Evolutionary conservation across 768 basidiomycete genomes (phyloP), one percentile per base, ranked within the genome.

Genomic region (Boletus rex-veris): DNA sequence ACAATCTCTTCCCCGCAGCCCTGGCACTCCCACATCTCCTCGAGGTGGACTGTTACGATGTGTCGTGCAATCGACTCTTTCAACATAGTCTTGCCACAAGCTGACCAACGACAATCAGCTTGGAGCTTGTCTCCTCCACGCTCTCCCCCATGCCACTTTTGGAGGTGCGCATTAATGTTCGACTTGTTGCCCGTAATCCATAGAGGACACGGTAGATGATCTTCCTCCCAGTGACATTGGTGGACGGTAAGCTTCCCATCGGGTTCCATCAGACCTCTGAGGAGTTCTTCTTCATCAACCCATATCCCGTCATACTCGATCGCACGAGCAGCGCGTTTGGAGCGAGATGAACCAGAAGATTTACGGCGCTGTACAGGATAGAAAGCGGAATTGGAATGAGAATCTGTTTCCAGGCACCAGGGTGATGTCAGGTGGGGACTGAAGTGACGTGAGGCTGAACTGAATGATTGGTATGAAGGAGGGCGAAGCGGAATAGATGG

Each of bases 1-100:
- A 33, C 24, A 21, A 52, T 30, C 35, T 39, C 44, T 26, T 64
- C 55, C 26, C 53, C 37, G 2, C 65, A 69, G 0, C 26, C 26
- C 26, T 28, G 26, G 8, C 26, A 28, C 8, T 28, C 26, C 26
- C 26, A 8, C 26, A 28, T 28, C 26, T 64, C 53, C 10, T 31
- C 52, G 0, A 66, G 47, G 19, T 69, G 67, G 7, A 52, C n/a
- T 5, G 46, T 39, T 0, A 60, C 41, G 0, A 68, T 26, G 7
- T 68, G 64, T 3, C 67, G 49, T 2, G 43, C 24, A 4, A 66
- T 44, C 18, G 62, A 67, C 30, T 66, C 67, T 39, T 66, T 69
- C 7, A 51, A 18, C 61, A 68, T 68, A 2, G 4, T 38, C 42
- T 49, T 45, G 1, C 35, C 41, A n/a, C 64, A 69, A n/a, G 15